These are phyloP conservation scores for Bisporella sp. DNA, from an alignment of 2,329 filamentous ascomycete species.

Conservation along the genomic window DNA sequence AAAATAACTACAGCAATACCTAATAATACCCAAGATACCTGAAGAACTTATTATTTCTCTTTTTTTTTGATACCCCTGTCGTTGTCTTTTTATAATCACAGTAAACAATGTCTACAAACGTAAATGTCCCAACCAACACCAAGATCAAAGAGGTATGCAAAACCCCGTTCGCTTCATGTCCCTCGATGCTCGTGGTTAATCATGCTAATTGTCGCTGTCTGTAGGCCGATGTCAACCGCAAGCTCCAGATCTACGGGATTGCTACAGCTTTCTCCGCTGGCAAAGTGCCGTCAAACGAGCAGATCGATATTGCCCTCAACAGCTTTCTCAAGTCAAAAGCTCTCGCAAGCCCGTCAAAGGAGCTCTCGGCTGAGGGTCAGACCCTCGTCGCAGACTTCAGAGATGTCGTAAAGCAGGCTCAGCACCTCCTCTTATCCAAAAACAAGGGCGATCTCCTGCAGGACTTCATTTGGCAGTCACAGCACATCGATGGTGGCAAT, in stretches of 20 bases:
- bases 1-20: too few relatives aligned
- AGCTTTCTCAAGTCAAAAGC: conserved; percentile 69
- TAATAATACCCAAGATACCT: too few relatives aligned
- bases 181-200: too few relatives aligned
- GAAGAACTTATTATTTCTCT: neutral
- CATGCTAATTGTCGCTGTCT: neutral
- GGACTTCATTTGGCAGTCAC: conserved; percentile 94
- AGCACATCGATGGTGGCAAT: conserved; percentile 60
- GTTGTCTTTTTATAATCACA: conserved; percentile 5
- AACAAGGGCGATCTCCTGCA: conserved; percentile 92
- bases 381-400: conserved; percentile 70
- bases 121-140: conserved; percentile 24
- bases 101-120: conserved; percentile 12
- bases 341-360: conserved; percentile 62
- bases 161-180: neutral
- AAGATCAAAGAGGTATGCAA: conserved; percentile 20
- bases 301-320: conserved; percentile 89
- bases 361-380: conserved; percentile 77
- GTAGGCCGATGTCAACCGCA: conserved; percentile 69
- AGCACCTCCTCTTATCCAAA: conserved; percentile 81
- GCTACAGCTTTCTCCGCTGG: conserved; percentile 77
- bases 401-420: conserved; percentile 76
- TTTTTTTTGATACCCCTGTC: conserved; percentile 1
- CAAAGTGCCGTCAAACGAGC: conserved; percentile 75
- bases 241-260: conserved; percentile 94